These are phyloP conservation scores for Fusarium pininemorale DNA, from an alignment of 2,329 filamentous ascomycete species.

Conservation along the genomic window DNA sequence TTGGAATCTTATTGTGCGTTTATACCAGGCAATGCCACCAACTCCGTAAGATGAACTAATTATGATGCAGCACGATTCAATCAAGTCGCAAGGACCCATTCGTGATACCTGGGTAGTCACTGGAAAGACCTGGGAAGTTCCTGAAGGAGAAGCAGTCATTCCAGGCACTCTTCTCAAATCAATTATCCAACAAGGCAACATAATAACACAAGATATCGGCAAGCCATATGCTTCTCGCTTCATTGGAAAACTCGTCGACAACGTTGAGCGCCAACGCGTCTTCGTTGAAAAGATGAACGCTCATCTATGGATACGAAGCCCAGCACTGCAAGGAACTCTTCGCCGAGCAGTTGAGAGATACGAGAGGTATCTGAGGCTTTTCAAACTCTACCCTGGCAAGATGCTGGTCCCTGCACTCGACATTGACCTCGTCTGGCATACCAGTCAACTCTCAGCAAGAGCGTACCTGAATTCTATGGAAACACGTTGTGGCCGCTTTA, in stretches of 20 bases:
- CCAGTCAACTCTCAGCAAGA: constrained; percentile 49
- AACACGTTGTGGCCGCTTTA: constrained; percentile 35
- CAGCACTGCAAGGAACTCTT: constrained; percentile 47
- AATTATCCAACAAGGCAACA: constrained; percentile 8
- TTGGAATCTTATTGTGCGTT: constrained; percentile 24
- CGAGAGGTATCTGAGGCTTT: constrained; percentile 47
- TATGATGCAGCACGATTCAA: constrained; percentile 12
- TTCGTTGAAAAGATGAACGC: constrained; percentile 53
- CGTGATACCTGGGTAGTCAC: constrained; percentile 15
- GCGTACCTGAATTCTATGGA: constrained; percentile 38
- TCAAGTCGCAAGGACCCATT: constrained; percentile 22
- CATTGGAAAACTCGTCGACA: constrained; percentile 2
- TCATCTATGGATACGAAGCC: constrained; percentile 50
- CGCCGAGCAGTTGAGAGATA: constrained; percentile 50
- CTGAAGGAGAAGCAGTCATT: neutral
- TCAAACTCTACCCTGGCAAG: constrained; percentile 47
- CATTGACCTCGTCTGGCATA: constrained; percentile 55
- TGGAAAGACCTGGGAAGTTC: neutral
- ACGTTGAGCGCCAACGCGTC: constrained; percentile 45
- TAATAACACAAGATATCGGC: neutral
- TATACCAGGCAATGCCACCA: neutral
- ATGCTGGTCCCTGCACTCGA: constrained; percentile 52
- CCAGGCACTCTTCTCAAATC: neutral
- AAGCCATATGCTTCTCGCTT: neutral
- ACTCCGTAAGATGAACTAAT: neutral